These are phyloP conservation scores for Lipomyces kockii DNA, from an alignment of 805 yeast species.

Conservation along the genomic window DNA sequence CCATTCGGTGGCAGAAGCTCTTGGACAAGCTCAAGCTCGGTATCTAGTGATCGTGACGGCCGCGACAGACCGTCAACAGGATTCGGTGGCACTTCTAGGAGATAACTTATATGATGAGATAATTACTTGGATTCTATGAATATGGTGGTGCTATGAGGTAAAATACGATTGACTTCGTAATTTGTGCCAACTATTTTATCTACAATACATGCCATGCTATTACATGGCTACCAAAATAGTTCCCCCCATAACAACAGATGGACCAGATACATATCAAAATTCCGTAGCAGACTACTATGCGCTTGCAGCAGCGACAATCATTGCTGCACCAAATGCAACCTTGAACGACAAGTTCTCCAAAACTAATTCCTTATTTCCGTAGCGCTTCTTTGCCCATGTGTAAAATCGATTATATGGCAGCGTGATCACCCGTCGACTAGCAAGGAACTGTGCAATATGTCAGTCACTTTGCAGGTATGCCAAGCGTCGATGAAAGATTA, in stretches of 20 bases:
- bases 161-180: too few relatives aligned
- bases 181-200: too few relatives aligned
- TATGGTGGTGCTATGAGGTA: too few relatives aligned
- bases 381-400: slow-evolving; percentile 43
- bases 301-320: slow-evolving; percentile 60
- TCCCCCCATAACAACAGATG: background rate
- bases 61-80: slow-evolving; percentile 18
- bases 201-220: too few relatives aligned
- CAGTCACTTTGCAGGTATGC: slow-evolving; percentile 4
- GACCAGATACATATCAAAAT: background rate
- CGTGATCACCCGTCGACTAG: slow-evolving; percentile 54
- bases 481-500: background rate
- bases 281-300: slow-evolving; percentile 25
- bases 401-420: slow-evolving; percentile 46
- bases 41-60: background rate
- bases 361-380: slow-evolving; percentile 55
- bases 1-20: background rate
- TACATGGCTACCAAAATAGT: too few relatives aligned
- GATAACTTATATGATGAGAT: slow-evolving; percentile 11
- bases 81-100: slow-evolving; percentile 29
- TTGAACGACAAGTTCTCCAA: slow-evolving; percentile 62
- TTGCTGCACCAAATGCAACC: slow-evolving; percentile 56
- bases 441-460: slow-evolving; percentile 52
- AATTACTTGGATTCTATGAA: too few relatives aligned
- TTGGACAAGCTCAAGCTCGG: background rate